Evolutionary conservation across 2,329 filamentous ascomycete species (phyloP), one percentile per base, ranked within the genome.

Genomic region (Zymoseptoria ardabiliae): DNA sequence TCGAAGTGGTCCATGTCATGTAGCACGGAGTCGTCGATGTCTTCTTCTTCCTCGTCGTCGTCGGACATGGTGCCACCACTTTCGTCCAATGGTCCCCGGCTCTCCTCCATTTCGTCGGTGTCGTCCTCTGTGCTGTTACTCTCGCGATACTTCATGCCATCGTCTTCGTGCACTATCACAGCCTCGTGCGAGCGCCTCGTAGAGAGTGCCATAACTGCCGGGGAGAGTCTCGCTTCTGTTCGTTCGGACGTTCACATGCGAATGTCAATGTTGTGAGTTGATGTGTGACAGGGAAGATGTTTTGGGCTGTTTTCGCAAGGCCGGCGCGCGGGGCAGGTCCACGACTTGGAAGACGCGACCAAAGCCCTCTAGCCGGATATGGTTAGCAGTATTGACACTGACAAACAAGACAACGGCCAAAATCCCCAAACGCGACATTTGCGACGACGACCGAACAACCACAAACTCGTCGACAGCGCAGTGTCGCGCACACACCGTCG

Each of bases 1-100:
- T 93, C 87, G 59, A 99, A 85, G 66, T 86, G 90, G 56, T 85
- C 84, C 84, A 99, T 99, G 73, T 99, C 94, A 56, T 91, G 85
- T 62, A 85, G 83, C 13, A 96, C 89, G 5, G 77, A 78, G 20
- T 83, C 78, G 66, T 92, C 88, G 45, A 90, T 80, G 13, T 78
- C 74, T 23, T 82, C 80, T 55, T 90, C 85, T 22, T 65, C 63
- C 50, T 61, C 62, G 66, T 77, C 54, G 6, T 85, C 85, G 8
- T 85, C 85, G 28, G 76, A 82, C 56, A 71, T 62, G 17, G 78
- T 80, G 57, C 71, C 74, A n/a, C 76, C 76, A 67, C 78, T 80
- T 64, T 80, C 78, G 50, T 80, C 78, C 28, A 79, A 73, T 52
- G 77, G 76, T 65, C 74, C 77, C 67, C 72, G 75, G 70, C 76